Evolutionary conservation across 148 eudicot species (phyloP), one percentile per base, ranked within the genome.

Genomic region (Chenopodium formosanum): DNA sequence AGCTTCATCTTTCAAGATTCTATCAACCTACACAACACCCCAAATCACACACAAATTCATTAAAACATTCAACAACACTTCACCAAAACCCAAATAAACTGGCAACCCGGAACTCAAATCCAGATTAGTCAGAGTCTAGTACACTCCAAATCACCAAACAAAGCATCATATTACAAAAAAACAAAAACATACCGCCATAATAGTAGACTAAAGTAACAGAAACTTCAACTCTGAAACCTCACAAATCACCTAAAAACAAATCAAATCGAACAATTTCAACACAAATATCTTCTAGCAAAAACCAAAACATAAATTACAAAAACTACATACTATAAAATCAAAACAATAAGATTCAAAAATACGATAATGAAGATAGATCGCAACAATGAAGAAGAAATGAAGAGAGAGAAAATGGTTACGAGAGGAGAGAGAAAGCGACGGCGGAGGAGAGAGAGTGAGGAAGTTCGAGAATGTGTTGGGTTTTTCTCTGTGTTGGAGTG

Each of bases 1-100:
- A 78, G 99, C 99, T 64, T 96, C 99, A 90, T 94, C 92, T 84
- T 94, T 96, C 62, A 96, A 70, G 78, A 96, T 90, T 81, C 82
- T 90, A 68, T 88, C 91, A 63, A 88, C 81, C 99, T 92, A 82
- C 23, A 60, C 22, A 84, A 34, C 63, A 63, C 8, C 20, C 23
- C 78, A 81, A 37, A 63, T 74, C 37, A 77, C 16, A 77, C 14
- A 32, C 32, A 44, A 19, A 65, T 27, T 56, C 31, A 27, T 22
- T 12, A 32, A 22, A 79, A 40, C 31, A 27, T 9, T 50, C 44
- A 40, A 40, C 44, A 5, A 0, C 44, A 40, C 6, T 40, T 40
- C 44, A 6, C 0, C 44, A 40, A 40, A 40, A 40, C 44, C 7
- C 6, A 53, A 37, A 2, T 46, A 73, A 22, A 60, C 27, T 12